Conservation (phyloP, 2,329 filamentous ascomycete species). For the Penicillium polonicum region DNA sequence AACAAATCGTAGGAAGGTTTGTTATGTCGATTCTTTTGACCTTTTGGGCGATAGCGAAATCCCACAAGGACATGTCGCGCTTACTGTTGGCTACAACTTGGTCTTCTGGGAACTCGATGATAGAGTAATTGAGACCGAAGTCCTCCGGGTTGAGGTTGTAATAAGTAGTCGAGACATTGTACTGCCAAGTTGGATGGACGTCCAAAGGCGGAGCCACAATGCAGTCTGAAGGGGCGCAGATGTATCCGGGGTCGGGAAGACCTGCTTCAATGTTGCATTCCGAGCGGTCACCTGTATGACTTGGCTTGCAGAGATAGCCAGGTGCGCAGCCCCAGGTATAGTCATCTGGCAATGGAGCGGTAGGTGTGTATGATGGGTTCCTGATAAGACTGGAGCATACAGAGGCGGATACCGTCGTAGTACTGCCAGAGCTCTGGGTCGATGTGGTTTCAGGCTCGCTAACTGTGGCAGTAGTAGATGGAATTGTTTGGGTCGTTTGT, state of each 20-base stretch:
- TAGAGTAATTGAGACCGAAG: slow-evolving; percentile 63
- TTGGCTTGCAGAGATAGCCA: slow-evolving; percentile 44
- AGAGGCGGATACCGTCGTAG: slow-evolving; percentile 12
- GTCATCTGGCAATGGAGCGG: slow-evolving; percentile 27
- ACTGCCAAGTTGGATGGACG: slow-evolving; percentile 42
- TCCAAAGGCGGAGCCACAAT: slow-evolving; percentile 31
- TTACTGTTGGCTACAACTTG: background rate
- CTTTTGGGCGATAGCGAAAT: background rate
- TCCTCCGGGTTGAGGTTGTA: slow-evolving; percentile 63
- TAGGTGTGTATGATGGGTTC: slow-evolving; percentile 33
- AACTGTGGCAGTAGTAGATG: background rate
- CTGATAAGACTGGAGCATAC: slow-evolving; percentile 30
- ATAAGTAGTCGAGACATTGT: slow-evolving; percentile 56
- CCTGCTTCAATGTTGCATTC: slow-evolving; percentile 44
- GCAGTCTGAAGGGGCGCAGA: slow-evolving; percentile 44
- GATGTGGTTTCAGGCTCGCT: background rate
- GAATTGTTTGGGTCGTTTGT: background rate
- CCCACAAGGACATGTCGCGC: background rate
- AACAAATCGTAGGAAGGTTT: slow-evolving; percentile 11
- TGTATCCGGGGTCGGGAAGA: slow-evolving; percentile 40
- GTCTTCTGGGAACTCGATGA: slow-evolving; percentile 46
- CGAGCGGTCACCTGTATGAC: slow-evolving; percentile 29
- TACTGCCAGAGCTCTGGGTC: background rate
- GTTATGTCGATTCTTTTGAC: background rate
- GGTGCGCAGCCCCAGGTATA: slow-evolving; percentile 47